A percentile compares a stretch with the other conserved stretches of the same genome.
These are phyloP conservation scores for Suillus plorans DNA, from an alignment of 768 basidiomycete species.

Conservation along the genomic window DNA sequence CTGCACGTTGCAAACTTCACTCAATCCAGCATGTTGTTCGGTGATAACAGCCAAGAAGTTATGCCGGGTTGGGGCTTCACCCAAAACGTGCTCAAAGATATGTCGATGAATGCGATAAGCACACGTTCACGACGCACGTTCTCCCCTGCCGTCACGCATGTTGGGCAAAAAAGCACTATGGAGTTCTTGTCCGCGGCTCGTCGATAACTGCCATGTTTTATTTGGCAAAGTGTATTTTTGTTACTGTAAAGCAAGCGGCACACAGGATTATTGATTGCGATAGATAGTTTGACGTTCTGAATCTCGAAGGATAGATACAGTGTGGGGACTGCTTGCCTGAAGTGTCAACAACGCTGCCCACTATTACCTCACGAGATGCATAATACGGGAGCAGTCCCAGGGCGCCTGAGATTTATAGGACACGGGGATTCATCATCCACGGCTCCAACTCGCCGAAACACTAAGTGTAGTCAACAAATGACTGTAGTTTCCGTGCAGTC, in stretches of 20 bases:
- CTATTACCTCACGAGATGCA: not conserved
- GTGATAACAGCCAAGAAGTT: not conserved
- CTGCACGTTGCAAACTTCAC: not conserved
- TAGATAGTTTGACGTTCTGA: not conserved
- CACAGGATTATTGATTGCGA: not conserved
- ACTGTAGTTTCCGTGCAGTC: slow-evolving; percentile 65
- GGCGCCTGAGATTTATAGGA: not conserved
- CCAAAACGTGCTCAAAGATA: not conserved
- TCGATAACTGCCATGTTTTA: not conserved
- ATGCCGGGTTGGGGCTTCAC: not conserved
- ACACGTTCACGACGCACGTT: not conserved
- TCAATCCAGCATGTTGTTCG: not conserved
- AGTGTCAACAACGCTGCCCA: not conserved
- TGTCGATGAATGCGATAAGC: not conserved
- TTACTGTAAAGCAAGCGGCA: not conserved
- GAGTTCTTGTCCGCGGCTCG: not conserved
- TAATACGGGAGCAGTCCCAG: not conserved
- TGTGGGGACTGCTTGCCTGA: not conserved
- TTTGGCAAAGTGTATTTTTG: not conserved
- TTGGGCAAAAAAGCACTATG: not conserved
- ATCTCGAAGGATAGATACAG: not conserved
- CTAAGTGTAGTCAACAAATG: slow-evolving; percentile 64
- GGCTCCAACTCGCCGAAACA: not conserved
- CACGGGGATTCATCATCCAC: not conserved
- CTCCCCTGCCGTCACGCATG: not conserved